Conservation (phyloP, 768 basidiomycete species). For the Rhizopogon vesiculosus region DNA sequence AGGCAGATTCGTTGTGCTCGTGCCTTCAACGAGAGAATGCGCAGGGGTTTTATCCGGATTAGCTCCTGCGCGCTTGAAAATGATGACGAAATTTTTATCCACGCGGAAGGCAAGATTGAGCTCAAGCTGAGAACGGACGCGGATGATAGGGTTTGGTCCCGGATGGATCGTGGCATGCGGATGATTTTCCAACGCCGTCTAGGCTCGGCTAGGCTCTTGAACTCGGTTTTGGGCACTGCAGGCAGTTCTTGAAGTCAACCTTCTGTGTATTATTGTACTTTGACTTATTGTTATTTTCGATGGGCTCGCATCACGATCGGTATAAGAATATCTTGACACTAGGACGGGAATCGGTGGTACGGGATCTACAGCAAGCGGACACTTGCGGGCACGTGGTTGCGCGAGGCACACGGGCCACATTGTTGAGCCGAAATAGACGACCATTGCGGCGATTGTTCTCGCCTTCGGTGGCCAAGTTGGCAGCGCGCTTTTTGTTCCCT, state of each 20-base stretch:
- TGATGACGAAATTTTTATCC: conserved; percentile 26
- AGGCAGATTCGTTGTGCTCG: conserved; percentile 15
- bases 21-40: conserved; percentile 20
- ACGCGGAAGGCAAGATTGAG: conserved; percentile 20
- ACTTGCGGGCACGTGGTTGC: not conserved
- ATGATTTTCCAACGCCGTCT: conserved; percentile 17
- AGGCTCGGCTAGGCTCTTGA: not conserved
- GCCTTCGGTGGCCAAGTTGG: not conserved
- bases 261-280: not conserved
- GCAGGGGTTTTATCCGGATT: conserved; percentile 17
- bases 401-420: conserved; percentile 1
- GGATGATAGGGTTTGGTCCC: conserved; percentile 12
- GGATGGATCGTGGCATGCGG: conserved; percentile 24
- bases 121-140: conserved; percentile 14
- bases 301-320: not conserved
- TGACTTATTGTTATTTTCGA: not conserved
- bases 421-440: conserved; percentile 2
- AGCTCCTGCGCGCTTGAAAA: conserved; percentile 14
- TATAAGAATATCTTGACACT: not conserved
- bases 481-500: conserved; percentile 19
- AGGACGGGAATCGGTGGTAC: not conserved
- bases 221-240: not conserved
- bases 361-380: too few species aligned
- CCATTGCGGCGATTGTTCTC: not conserved
- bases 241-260: not conserved